Evolutionary conservation across 805 yeast genomes (phyloP).

Genomic region (Myxozyma mucilagina): DNA sequence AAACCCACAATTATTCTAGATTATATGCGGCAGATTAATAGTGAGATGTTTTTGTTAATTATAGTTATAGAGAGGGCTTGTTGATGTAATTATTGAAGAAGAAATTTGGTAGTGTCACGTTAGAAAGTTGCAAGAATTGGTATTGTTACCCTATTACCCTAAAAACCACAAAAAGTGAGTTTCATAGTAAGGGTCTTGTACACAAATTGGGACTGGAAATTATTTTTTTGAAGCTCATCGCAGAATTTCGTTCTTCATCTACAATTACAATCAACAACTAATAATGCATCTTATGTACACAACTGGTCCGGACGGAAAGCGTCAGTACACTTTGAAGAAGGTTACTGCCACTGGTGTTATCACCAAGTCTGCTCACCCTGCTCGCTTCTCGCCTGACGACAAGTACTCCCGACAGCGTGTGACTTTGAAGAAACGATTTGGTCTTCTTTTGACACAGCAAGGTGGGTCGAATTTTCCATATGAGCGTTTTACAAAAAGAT

Average conservation of each 20-base stretch:
- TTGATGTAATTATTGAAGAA: neutral
- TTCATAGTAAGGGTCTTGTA: too few relatives aligned
- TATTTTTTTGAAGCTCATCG: neutral
- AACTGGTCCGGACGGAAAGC: conserved; percentile 88
- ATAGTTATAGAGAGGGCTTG: neutral
- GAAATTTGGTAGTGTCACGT: neutral
- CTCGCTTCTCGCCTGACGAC: conserved; percentile 99
- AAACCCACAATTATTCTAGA: neutral
- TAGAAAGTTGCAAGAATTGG: neutral
- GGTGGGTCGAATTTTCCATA: conserved; percentile 25
- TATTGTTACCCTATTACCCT: too few relatives aligned
- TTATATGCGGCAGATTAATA: too few relatives aligned
- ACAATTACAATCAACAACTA: neutral
- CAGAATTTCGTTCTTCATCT: neutral
- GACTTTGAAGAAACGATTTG: conserved; percentile 91
- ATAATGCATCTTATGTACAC: conserved; percentile 99
- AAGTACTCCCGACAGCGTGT: conserved; percentile 99
- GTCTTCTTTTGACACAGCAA: conserved; percentile 82
- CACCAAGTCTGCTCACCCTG: conserved; percentile 99
- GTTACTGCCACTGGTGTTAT: conserved; percentile 81
- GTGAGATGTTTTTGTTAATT: neutral
- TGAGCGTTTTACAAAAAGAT: neutral
- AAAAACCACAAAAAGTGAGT: too few relatives aligned
- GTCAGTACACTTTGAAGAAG: conserved; percentile 90
- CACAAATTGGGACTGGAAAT: neutral